Percentiles rank a stretch among this genome's conserved stretches.
These are phyloP conservation scores for Fusarium acutatum DNA, from an alignment of 2,329 filamentous ascomycete species.

Conservation along the genomic window DNA sequence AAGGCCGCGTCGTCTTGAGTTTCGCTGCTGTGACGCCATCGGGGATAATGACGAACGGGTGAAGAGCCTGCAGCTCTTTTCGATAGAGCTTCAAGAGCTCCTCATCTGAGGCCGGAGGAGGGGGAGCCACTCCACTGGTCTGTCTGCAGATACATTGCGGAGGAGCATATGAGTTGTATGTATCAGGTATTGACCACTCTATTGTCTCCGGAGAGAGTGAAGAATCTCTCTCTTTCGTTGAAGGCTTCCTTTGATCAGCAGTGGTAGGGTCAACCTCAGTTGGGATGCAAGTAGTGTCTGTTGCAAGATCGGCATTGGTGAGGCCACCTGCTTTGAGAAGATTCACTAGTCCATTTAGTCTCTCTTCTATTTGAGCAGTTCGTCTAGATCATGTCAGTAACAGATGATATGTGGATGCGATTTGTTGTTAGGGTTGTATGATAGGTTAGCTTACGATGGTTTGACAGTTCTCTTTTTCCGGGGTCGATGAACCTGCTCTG, in stretches of 20 bases:
- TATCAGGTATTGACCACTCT: conserved; percentile 48
- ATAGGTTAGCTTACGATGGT: conserved; percentile 55
- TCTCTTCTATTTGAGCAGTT: conserved; percentile 60
- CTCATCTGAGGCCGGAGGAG: conserved; percentile 56
- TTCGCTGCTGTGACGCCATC: conserved; percentile 46
- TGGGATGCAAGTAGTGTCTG: conserved; percentile 42
- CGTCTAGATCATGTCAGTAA: conserved; percentile 45
- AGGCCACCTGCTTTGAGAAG: conserved; percentile 56
- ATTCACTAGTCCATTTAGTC: conserved; percentile 59
- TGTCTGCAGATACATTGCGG: conserved; percentile 58
- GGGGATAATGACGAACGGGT: conserved; percentile 59
- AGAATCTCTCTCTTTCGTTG: conserved; percentile 23
- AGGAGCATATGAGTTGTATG: conserved; percentile 58
- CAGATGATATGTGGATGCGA: neutral
- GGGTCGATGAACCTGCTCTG: conserved; percentile 56
- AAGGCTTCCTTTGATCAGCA: conserved; percentile 38
- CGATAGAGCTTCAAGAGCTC: conserved; percentile 56
- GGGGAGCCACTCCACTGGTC: conserved; percentile 49
- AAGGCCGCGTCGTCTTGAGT: conserved; percentile 53
- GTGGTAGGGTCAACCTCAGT: conserved; percentile 39
- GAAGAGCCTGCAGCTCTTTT: conserved; percentile 52
- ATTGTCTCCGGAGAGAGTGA: conserved; percentile 20
- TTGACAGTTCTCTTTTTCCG: conserved; percentile 61
- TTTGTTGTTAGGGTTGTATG: neutral
- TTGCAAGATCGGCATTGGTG: conserved; percentile 30